A percentile compares a stretch with the other conserved stretches of the same genome.
These are phyloP conservation scores for Verticillium tricorpus DNA, from an alignment of 2,329 filamentous ascomycete genomes.

Conservation along the genomic window DNA sequence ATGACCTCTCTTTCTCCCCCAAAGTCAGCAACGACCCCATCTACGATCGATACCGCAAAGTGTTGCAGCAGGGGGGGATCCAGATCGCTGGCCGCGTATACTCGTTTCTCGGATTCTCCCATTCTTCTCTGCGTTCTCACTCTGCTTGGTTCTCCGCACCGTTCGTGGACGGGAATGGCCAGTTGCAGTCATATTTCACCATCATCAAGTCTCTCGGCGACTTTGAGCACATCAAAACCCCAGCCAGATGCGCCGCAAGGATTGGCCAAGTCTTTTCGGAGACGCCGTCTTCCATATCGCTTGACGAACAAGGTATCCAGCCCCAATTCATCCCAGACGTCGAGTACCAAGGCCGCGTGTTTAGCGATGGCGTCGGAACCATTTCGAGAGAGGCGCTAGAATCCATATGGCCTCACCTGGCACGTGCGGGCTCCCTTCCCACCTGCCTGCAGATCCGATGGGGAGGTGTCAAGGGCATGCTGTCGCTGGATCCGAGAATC, in stretches of 20 bases:
- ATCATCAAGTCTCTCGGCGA: conserved; percentile 47
- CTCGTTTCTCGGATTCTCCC: conserved; percentile 71
- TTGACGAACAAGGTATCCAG: conserved; percentile 32
- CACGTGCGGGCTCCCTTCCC: conserved; percentile 42
- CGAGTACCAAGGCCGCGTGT: conserved; percentile 49
- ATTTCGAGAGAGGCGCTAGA: conserved; percentile 58
- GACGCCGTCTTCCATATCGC: conserved; percentile 58
- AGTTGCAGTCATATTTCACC: conserved; percentile 28
- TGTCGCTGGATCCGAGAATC: conserved; percentile 62
- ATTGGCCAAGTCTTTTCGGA: conserved; percentile 71
- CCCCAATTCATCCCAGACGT: conserved; percentile 44
- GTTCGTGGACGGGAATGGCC: conserved; percentile 31
- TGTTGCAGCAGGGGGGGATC: conserved; percentile 59
- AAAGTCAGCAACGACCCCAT: conserved; percentile 41
- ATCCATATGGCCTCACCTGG: conserved; percentile 54
- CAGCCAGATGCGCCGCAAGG: conserved; percentile 53
- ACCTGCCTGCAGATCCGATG: conserved; percentile 73
- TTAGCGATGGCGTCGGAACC: conserved; percentile 77
- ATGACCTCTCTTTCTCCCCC: conserved; percentile 55
- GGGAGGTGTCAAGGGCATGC: conserved; percentile 73
- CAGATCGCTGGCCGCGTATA: conserved; percentile 59
- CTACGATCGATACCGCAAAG: conserved; percentile 53
- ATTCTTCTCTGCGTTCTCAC: conserved; percentile 70
- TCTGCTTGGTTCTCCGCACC: conserved; percentile 60
- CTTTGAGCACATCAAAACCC: conserved; percentile 45